phyloP scores from a whole-genome alignment of 2,329 filamentous ascomycete species.

The Fusarium odoratissimum region DNA sequence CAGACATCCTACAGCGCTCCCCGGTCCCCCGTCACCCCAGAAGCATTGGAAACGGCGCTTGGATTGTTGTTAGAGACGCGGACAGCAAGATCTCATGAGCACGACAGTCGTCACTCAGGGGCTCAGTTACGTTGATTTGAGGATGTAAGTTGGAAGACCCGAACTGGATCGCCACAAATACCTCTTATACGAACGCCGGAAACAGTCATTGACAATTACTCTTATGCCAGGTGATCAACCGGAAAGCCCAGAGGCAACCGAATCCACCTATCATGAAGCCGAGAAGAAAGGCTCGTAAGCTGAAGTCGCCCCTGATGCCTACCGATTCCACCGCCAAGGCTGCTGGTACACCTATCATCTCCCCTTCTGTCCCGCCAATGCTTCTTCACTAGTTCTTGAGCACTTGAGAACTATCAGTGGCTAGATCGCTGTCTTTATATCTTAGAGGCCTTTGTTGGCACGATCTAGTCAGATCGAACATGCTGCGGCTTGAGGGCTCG shows the following conservation, averaged over 20 bases:
- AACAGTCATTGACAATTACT: background rate
- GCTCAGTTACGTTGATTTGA: background rate
- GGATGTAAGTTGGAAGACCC: background rate
- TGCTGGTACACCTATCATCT: no score
- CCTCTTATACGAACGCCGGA: background rate
- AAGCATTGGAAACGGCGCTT: background rate
- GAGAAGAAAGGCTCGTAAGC: background rate
- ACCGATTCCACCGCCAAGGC: no score
- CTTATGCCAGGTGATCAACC: fast-evolving
- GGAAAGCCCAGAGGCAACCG: fast-evolving
- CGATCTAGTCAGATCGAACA: background rate
- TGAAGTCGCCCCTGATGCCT: background rate
- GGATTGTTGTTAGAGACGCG: background rate
- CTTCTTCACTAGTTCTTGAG: background rate
- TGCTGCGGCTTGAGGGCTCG: background rate
- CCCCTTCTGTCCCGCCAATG: no score
- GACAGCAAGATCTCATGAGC: background rate
- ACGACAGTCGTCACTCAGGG: background rate
- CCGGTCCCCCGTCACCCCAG: fast-evolving
- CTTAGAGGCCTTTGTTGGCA: no score
- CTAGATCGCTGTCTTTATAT: no score
- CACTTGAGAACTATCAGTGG: no score
- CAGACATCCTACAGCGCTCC: no score
- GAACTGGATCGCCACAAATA: background rate
- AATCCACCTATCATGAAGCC: fast-evolving